Evolutionary conservation across 345 rosid species (phyloP), one percentile per base, ranked within the genome.

Genomic region (Noccaea caerulescens): DNA sequence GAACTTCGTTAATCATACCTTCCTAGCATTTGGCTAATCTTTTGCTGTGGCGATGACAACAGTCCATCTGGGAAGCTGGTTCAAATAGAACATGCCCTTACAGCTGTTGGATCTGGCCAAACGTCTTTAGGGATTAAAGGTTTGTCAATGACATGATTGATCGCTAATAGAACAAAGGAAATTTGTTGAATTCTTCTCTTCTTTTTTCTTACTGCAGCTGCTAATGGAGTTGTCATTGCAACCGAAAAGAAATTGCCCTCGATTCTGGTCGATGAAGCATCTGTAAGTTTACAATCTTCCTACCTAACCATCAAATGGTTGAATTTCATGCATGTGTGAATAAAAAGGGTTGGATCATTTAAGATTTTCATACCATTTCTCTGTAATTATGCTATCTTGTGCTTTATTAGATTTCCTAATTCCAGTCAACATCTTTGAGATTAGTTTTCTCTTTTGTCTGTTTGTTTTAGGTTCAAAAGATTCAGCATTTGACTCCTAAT

Each of bases 1-100:
- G 25, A 64, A 23, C 43, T 58, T 57, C 0, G 7, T 39, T 27
- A 38, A 73, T 20, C 14, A 36, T 67, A 4, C 9, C 42, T 49
- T 69, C 7, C 8, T 16, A 36, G 16, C 43, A 1, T 44, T 18
- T 37, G 8, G 5, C 12, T 76, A 7, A 68, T 54, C 30, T 41
- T 60, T 11, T 43, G 8, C 12, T 10, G 58, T 44, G 45, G 50
- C 16, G 55, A 14, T 76, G 25, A 37, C 11, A 46, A 46, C 83
- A 93, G 96, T 68, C 98, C 98, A 67, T 91, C 98, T 12, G 97
- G 98, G 10, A 91, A 93, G 91, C 92, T 93, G 20, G 98, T 93
- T 76, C 97, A 93, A 89, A 93, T 88, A 44, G 98, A 93, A 74
- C 97, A 93, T 69, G 98, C 98, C 36, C 74, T 93, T 63, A 91